Conservation (phyloP, 305 asterid genomes). For the Fraxinus albicans region DNA sequence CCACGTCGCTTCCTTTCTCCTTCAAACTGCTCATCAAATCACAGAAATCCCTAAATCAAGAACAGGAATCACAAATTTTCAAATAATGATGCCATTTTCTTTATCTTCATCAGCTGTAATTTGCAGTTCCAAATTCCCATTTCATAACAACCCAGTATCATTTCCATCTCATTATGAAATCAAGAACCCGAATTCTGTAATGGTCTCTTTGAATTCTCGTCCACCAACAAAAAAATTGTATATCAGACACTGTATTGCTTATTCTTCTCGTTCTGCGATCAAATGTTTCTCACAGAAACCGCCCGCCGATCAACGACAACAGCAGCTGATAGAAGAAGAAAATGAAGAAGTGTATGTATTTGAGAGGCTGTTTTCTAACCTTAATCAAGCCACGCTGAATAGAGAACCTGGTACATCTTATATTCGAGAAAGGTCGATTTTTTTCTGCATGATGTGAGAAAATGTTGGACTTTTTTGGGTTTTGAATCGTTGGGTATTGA, state of each 20-base stretch:
- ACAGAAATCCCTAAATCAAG: background rate
- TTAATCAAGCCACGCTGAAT: slow-evolving; percentile 68
- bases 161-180: slow-evolving; percentile 16
- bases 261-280: slow-evolving; percentile 26
- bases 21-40: background rate
- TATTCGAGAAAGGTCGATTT: background rate
- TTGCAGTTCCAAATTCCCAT: slow-evolving; percentile 23
- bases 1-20: background rate
- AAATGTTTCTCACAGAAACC: slow-evolving; percentile 52
- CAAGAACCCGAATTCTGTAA: slow-evolving; percentile 21
- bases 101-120: slow-evolving; percentile 33
- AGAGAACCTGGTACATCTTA: slow-evolving; percentile 73
- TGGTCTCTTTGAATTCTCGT: slow-evolving; percentile 18
- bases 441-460: background rate
- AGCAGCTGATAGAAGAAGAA: slow-evolving; percentile 39
- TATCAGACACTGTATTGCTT: slow-evolving; percentile 4
- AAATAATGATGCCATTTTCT: slow-evolving; percentile 33
- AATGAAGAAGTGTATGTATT: slow-evolving; percentile 43
- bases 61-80: background rate
- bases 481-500: background rate
- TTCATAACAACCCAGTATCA: slow-evolving; percentile 17
- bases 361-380: slow-evolving; percentile 86
- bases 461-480: background rate
- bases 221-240: slow-evolving; percentile 11
- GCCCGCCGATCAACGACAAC: slow-evolving; percentile 36